Evolutionary conservation across 306 rosid genomes (phyloP).

Genomic region (Quercus alba): DNA sequence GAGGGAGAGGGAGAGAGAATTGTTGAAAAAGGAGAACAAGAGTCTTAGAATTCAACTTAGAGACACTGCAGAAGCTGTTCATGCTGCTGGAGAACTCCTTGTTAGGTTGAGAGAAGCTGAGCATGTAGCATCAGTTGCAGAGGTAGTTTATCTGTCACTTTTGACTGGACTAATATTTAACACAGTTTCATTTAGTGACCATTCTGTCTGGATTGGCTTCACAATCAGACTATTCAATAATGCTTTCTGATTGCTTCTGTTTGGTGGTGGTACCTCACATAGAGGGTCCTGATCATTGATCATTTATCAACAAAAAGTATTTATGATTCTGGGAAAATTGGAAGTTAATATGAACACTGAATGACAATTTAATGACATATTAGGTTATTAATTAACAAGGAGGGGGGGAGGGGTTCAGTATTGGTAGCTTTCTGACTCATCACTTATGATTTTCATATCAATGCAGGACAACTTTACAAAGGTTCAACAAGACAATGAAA

Average conservation of each 20-base stretch:
- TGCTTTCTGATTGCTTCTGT: background rate
- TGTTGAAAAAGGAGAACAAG: constrained; percentile 75
- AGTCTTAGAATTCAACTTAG: constrained; percentile 84
- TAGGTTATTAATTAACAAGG: too few species aligned
- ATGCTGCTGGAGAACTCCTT: constrained; percentile 96
- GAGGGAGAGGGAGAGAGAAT: constrained; percentile 86
- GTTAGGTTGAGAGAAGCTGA: constrained; percentile 95
- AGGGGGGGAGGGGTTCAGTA: too few species aligned
- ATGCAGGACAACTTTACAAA: too few species aligned
- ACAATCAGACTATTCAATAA: too few species aligned
- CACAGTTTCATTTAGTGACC: background rate
- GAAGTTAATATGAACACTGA: too few species aligned
- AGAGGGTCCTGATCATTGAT: too few species aligned
- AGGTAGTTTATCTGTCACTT: constrained; percentile 46
- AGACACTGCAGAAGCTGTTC: constrained; percentile 99
- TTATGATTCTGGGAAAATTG: too few species aligned
- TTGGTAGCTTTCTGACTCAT: background rate
- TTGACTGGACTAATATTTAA: background rate
- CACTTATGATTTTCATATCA: constrained; percentile 1
- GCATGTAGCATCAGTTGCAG: constrained; percentile 64
- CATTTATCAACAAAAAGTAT: too few species aligned
- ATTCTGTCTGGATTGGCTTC: too few species aligned
- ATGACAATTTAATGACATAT: too few species aligned
- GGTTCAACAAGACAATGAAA: too few species aligned
- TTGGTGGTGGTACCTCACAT: background rate